Base-by-base conservation (phyloP, 169 alveolate species). In the Cryptosporidium viatorum region DNA sequence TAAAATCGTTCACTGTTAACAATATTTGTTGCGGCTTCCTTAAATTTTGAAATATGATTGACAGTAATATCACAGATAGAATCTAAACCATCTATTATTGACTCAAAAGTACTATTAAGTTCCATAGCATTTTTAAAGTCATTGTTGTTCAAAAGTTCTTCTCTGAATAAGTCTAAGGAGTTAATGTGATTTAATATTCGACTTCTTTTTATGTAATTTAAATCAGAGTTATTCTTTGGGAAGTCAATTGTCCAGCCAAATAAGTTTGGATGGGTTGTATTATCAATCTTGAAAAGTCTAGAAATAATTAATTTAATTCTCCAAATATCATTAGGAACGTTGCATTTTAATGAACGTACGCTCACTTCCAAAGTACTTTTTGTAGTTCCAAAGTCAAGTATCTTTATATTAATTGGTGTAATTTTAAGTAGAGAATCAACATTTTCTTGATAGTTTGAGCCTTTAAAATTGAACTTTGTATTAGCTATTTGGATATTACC, bases 401-500 rank as follows among this genome's bases (percentile, higher is more conserved):
- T 80, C 29, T 80, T 80, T 29, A 80, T 80, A 43, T 80, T 80
- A 26, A 43, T n/a, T 9, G 89, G 89, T 0, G 89, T 80, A 7
- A 80, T 29, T 50, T 41, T 62, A 16, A 80, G 60, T 9, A 80
- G 67, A 18, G 89, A 37, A 45, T 80, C 75, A 60, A 80, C 51
- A 39, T 80, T 80, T 12, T 65, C 68, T 41, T 80, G 80, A 48
- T 43, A 80, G 37, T 80, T 65, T 6, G 39, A 33, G 33, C 37
- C 55, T n/a, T 80, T 80, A n/a, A 65, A 23, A 23, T 59, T 65
- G 62, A 80, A 80, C 21, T 52, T 45, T 16, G 89, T 80, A 80
- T 80, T 80, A 3, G 89, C 89, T 23, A 80, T 45, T 45, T 80
- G 89, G 8, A 80, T 80, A 39, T 80, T 80, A 3, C 89, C 89